Percentiles rank a stretch among this genome's conserved stretches.
Evolutionary conservation across 805 yeast genomes (phyloP).

Genomic region (Yarrowia alimentaria): DNA sequence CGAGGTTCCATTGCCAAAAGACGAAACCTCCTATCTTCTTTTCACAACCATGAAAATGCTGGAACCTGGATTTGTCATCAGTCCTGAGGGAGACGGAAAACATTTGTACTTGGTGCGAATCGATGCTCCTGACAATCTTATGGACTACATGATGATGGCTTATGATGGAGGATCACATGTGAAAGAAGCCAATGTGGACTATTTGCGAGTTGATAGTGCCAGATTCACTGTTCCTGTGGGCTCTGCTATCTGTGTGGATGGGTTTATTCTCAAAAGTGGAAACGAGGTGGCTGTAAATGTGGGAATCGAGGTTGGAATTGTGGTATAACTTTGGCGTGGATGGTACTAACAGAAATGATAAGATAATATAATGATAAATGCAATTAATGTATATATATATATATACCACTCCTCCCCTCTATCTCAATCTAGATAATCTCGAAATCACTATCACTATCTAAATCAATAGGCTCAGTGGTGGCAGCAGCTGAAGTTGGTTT

Average conservation of each 20-base stretch:
- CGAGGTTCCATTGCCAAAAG: not conserved
- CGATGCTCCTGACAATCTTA: constrained; percentile 12
- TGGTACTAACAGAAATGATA: not conserved
- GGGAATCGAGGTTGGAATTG: constrained; percentile 1
- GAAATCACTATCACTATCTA: not conserved
- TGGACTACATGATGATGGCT: constrained; percentile 25
- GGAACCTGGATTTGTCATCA: constrained; percentile 6
- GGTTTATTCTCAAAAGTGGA: constrained; percentile 1
- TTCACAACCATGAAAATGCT: constrained; percentile 15
- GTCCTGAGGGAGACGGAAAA: constrained; percentile 15
- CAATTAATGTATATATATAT: not conserved
- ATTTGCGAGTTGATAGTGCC: not conserved
- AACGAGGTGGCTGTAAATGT: not conserved
- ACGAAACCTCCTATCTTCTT: constrained; percentile 5
- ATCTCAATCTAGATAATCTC: not conserved
- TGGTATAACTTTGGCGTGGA: too few species aligned
- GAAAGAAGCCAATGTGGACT: constrained; percentile 3
- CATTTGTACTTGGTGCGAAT: constrained; percentile 8
- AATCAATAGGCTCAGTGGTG: not conserved
- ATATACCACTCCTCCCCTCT: too few species aligned
- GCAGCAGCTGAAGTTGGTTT: too few species aligned
- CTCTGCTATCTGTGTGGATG: constrained; percentile 18
- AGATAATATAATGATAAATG: not conserved
- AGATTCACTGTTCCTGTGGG: not conserved
- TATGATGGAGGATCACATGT: constrained; percentile 2